Evolutionary conservation across 2,329 filamentous ascomycete species (phyloP), one percentile per base, ranked within the genome.

Genomic region (Sporothrix variecibatus): DNA sequence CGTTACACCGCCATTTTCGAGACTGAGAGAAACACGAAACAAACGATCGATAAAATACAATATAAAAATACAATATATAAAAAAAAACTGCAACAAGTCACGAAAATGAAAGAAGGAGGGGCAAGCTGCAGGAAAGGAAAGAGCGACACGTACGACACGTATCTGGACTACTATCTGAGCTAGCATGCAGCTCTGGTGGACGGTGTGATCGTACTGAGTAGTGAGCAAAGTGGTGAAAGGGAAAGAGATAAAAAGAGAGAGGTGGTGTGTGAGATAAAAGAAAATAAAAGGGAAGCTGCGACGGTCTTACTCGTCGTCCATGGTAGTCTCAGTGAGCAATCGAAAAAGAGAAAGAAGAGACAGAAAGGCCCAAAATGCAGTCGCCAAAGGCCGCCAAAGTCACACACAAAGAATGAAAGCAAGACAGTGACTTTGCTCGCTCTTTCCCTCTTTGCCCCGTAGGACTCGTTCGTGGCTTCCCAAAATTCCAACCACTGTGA

Each of bases 1-100:
- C 26, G 40, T 67, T 72, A 23, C 60, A 72, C 71, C 71, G 71
- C 71, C 23, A 56, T 67, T 67, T 56, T 49, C 38, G 15, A 71
- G n/a, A 49, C 8, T 26, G 11, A 8, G 17, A 40, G 49, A 38
- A 40, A 38, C 11, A 62, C n/a, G 34, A 62, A 28, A 43, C 56
- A 26, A 26, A 58, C 11, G 17, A 23, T 15, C 23, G 51, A 20
- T 12, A 56, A 28, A 56, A 9, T 3, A 12, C 8, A 56, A 15
- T 28, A 56, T n/a, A 3, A 20, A 51, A 51, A n/a, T n/a, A 51
- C 17, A 51, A 6, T n/a, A 51, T 51, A 51, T 7, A 17, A 23
- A 31, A 58, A 12, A 62, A 62, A 43, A 17, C 12, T 4, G 43
- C 12, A 46, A 3, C 38, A 67, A 28, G 38, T 17, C n/a, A 26